Evolutionary conservation across 116 monocot species (phyloP).

Genomic region (Zostera marina): DNA sequence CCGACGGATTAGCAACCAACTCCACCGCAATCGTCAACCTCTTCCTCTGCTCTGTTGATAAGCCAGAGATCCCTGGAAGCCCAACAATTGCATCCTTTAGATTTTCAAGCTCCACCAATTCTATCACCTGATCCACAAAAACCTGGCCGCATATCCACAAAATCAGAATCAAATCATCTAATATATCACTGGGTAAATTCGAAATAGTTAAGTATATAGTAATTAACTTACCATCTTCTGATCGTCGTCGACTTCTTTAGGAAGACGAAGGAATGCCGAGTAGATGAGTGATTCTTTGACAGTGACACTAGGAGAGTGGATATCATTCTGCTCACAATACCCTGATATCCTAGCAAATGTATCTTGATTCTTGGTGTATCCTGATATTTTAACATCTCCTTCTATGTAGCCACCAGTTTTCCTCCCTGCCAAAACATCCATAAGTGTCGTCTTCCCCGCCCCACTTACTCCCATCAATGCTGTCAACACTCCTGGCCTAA

Average conservation of each 20-base stretch:
- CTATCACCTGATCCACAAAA: constrained; percentile 15
- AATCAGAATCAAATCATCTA: neutral
- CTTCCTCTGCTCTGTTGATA: constrained; percentile 17
- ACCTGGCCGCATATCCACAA: neutral
- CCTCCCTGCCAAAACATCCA: constrained; percentile 61
- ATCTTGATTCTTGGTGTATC: constrained; percentile 35
- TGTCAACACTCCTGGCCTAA: constrained; percentile 43
- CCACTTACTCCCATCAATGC: constrained; percentile 58
- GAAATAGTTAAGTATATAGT: too few species aligned
- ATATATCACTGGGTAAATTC: neutral
- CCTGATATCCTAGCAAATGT: constrained; percentile 53
- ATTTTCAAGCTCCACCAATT: constrained; percentile 9
- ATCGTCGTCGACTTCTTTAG: constrained; percentile 9
- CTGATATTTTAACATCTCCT: constrained; percentile 35
- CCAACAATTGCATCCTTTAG: constrained; percentile 11
- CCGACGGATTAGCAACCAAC: constrained; percentile 14
- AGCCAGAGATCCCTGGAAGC: constrained; percentile 7
- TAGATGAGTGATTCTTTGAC: constrained; percentile 20
- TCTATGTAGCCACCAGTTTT: constrained; percentile 54
- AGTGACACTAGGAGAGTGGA: constrained; percentile 47
- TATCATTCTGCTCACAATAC: constrained; percentile 43
- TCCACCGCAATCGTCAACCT: constrained; percentile 14
- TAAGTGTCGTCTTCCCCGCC: constrained; percentile 61
- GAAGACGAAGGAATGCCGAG: constrained; percentile 23
- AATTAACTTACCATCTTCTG: constrained; percentile 16